Base-by-base conservation (phyloP, 257 asterid species). In the Rehmannia glutinosa region DNA sequence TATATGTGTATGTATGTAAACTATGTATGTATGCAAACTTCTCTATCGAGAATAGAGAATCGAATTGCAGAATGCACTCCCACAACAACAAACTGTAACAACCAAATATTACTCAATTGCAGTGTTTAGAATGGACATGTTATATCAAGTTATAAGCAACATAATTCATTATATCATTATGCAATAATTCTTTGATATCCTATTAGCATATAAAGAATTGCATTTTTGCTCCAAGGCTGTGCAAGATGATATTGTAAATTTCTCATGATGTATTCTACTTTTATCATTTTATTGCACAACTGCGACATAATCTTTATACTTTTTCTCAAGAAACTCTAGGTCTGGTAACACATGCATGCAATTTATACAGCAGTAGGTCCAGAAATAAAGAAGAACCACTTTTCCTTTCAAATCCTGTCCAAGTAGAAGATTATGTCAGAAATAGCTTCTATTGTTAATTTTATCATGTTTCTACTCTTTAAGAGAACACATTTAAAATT, bases 291-390 rank as follows among this genome's bases (percentile, higher is more conserved):
- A 30, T 12, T 64, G 45, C 24, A 10, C 36, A 24, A 7, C 15
- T 67, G n/a, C 41, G 21, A 68, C 3, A n/a, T 9, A 42, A 75
- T 93, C 96, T 77, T 85, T 86, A 69, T 88, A 93, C 62, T 93
- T 93, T 42, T 77, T 93, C 89, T 90, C 99, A 59, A 93, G 83
- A 78, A 80, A 93, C 78, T 86, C 95, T 56, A 93, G 85, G 80
- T 93, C 99, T 9, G 99, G 99, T 55, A 93, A 76, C 77, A 90
- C 99, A 68, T 93, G 99, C 97, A 93, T 93, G 80, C 99, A 93
- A 75, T 93, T 93, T 73, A 93, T 93, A 75, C 99, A 93, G 74
- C 99, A 93, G 66, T 93, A 93, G 35, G 99, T 93, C 99, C 99
- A 93, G 82, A 90, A 93, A 78, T 93, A 97, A 56, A 93, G 87